Percentiles rank a stretch among this genome's conserved stretches.
phyloP scores from a whole-genome alignment of 306 rosid genomes.

The Pachyrhizus erosus region DNA sequence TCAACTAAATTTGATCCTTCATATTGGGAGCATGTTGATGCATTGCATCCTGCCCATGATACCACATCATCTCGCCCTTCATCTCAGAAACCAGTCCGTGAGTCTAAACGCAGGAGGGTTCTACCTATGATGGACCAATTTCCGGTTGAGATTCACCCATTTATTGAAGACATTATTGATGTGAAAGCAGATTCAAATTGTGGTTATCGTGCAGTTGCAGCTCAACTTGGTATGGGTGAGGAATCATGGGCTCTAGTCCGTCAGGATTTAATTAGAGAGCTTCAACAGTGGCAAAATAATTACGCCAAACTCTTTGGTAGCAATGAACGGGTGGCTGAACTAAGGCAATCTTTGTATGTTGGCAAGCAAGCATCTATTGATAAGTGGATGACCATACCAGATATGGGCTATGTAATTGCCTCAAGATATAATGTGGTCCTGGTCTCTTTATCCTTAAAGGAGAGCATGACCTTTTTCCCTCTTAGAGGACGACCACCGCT shows the following conservation, averaged over 20 bases:
- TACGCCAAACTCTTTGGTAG: background rate
- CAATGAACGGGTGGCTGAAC: background rate
- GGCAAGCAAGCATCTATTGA: background rate
- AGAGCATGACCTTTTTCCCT: constrained; percentile 6
- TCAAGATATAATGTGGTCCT: constrained; percentile 14
- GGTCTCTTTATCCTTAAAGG: background rate
- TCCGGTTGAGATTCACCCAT: background rate
- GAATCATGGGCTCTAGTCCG: constrained; percentile 14
- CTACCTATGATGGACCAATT: constrained; percentile 3
- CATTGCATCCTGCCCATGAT: background rate
- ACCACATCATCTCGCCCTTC: background rate
- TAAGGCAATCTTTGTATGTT: constrained; percentile 10
- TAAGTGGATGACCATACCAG: constrained; percentile 2
- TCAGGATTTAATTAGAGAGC: constrained; percentile 17
- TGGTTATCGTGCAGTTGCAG: background rate
- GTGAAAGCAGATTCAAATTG: constrained; percentile 14
- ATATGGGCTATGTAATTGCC: constrained; percentile 16
- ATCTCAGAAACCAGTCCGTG: background rate
- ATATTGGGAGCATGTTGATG: background rate
- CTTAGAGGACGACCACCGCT: constrained; percentile 10
- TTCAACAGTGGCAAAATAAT: constrained; percentile 7
- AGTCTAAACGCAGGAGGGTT: background rate
- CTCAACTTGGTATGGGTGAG: constrained; percentile 25
- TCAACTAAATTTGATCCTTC: background rate
- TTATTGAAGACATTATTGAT: background rate